Conservation (phyloP, 805 yeast species). For the Cyberlindnera misumaiensis region DNA sequence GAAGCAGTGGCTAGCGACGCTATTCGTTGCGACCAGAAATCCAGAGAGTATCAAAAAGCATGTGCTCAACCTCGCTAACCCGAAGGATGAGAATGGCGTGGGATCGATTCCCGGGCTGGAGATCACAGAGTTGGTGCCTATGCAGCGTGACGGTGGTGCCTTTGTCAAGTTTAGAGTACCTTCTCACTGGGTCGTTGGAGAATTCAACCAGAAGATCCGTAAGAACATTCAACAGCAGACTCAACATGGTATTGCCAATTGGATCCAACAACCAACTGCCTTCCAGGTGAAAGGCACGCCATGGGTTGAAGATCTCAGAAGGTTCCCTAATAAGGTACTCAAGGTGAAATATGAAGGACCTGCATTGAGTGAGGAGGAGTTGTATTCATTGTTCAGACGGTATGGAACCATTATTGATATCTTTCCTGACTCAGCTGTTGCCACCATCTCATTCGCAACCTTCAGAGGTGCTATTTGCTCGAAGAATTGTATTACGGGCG, state of each 20-base stretch:
- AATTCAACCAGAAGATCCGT: slow-evolving; percentile 46
- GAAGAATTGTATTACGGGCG: slow-evolving; percentile 84
- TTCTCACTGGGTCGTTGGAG: slow-evolving; percentile 38
- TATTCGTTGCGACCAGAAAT: slow-evolving; percentile 29
- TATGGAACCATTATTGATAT: slow-evolving; percentile 83
- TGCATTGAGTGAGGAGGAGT: slow-evolving; percentile 67
- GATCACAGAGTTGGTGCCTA: slow-evolving; percentile 57
- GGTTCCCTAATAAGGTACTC: slow-evolving; percentile 61
- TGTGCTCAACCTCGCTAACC: slow-evolving; percentile 33
- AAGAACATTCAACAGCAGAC: slow-evolving; percentile 37
- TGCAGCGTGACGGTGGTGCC: slow-evolving; percentile 87
- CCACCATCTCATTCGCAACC: slow-evolving; percentile 47
- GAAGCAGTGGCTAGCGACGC: slow-evolving; percentile 35
- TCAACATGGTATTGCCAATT: slow-evolving; percentile 30
- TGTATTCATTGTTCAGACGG: slow-evolving; percentile 76
- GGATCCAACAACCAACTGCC: slow-evolving; percentile 45
- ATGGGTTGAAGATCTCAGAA: slow-evolving; percentile 89
- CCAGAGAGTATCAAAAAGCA: slow-evolving; percentile 34
- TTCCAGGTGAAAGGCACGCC: slow-evolving; percentile 86
- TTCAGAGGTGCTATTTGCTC: slow-evolving; percentile 75
- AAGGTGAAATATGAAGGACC: slow-evolving; percentile 73
- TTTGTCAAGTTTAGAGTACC: slow-evolving; percentile 75
- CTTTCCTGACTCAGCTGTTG: slow-evolving; percentile 41
- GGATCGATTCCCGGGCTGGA: slow-evolving; percentile 35
- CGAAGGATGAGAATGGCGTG: slow-evolving; percentile 19